Evolutionary conservation across 139 green algal species (phyloP).

Genomic region (Pseudopediastrum boryanum): DNA sequence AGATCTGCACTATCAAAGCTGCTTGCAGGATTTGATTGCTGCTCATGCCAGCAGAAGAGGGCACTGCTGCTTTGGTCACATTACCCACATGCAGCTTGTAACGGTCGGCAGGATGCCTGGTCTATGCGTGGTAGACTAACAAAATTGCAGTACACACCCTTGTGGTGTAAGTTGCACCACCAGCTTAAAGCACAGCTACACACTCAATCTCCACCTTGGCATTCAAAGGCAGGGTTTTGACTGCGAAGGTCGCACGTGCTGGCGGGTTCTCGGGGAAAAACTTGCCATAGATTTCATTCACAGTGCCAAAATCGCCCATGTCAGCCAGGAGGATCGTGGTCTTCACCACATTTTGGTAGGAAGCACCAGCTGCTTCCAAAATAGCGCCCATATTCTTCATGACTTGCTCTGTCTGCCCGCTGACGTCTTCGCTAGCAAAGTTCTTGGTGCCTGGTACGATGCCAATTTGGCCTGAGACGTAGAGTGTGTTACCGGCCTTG

Average conservation of each 20-base stretch:
- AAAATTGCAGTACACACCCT: too few species aligned
- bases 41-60: too few species aligned
- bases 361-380: slow-evolving; percentile 80
- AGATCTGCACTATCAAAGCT: too few species aligned
- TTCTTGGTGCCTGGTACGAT: slow-evolving; percentile 89
- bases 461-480: slow-evolving; percentile 87
- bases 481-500: slow-evolving; percentile 80
- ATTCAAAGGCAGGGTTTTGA: slow-evolving; percentile 86
- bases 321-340: slow-evolving; percentile 92
- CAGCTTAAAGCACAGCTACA: slow-evolving; percentile 39
- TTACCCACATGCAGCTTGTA: too few species aligned
- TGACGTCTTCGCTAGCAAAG: slow-evolving; percentile 67
- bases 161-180: too few species aligned
- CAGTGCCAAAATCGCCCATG: slow-evolving; percentile 93
- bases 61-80: too few species aligned
- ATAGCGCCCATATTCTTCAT: slow-evolving; percentile 93
- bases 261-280: slow-evolving; percentile 88
- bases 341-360: slow-evolving; percentile 92
- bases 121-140: too few species aligned
- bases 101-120: too few species aligned
- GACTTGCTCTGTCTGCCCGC: slow-evolving; percentile 31
- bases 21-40: too few species aligned
- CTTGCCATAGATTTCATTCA: slow-evolving; percentile 83
- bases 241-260: slow-evolving; percentile 86
- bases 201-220: slow-evolving; percentile 84